Evolutionary conservation across 2,329 filamentous ascomycete species (phyloP).

Genomic region (Periglandula ipomoeae): DNA sequence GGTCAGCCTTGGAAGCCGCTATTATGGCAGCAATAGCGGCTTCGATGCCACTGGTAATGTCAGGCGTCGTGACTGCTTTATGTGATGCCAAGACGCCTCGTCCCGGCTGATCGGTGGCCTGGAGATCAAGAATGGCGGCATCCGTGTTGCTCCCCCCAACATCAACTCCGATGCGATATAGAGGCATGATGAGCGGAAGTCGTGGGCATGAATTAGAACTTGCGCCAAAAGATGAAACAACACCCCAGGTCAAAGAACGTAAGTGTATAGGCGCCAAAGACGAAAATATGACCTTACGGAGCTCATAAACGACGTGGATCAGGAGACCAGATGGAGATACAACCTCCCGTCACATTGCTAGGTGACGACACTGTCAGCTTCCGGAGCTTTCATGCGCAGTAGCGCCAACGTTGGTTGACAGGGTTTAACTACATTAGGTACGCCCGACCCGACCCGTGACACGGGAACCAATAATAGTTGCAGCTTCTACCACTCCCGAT

Average conservation of each 20-base stretch:
- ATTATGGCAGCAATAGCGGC: slow-evolving; percentile 35
- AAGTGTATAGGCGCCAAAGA: too few species aligned
- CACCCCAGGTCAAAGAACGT: too few species aligned
- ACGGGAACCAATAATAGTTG: neutral
- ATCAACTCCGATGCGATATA: slow-evolving; percentile 35
- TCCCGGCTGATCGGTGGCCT: slow-evolving; percentile 21
- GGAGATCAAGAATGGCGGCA: slow-evolving; percentile 34
- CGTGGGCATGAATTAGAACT: neutral
- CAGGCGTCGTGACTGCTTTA: slow-evolving; percentile 40
- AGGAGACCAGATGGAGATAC: too few species aligned
- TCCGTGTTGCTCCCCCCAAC: slow-evolving; percentile 34
- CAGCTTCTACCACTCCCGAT: neutral
- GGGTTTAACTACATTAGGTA: neutral
- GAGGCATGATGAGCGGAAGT: slow-evolving; percentile 22
- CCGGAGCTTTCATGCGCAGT: neutral
- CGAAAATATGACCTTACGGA: too few species aligned
- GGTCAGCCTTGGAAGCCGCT: slow-evolving; percentile 25
- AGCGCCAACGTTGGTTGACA: neutral
- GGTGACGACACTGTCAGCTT: neutral
- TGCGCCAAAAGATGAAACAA: too few species aligned
- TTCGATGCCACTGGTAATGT: slow-evolving; percentile 40
- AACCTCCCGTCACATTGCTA: too few species aligned
- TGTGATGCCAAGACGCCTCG: slow-evolving; percentile 36
- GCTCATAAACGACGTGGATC: too few species aligned
- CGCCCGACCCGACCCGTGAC: neutral